Evolutionary conservation across 1,284 basidiomycete species (phyloP), one percentile per base, ranked within the genome.

Genomic region (Apiotrichum porosum): DNA sequence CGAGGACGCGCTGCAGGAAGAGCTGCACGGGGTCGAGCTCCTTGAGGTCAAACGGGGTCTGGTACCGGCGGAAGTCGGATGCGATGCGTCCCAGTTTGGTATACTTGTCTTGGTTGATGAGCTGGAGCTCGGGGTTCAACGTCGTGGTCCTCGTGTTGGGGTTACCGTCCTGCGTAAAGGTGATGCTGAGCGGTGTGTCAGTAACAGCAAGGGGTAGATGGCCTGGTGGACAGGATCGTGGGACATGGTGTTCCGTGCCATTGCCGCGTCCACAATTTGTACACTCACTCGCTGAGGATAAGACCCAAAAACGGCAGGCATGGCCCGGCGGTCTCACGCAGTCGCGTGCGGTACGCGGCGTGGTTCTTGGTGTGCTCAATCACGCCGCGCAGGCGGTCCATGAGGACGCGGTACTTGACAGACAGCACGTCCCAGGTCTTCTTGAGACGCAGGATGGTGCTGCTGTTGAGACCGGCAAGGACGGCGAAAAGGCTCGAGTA

Each of bases 401-500:
- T 78, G 57, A 87, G 82, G 14, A 79, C 59, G 56, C 83, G 83
- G 69, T 88, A 87, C 76, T 97, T 97, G 63, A 86, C 81, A 2
- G 87, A 79, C 35, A 98, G 76, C 68, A 88, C 88, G 60, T 79
- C 77, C 95, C 95, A 98, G 3, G 95, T 97, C 42, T 91, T 82
- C 65, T 92, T 91, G 55, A 98, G 75, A 10, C 95, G 82, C 56
- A 88, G 82, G 55, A 99, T 92, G 6, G 92, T 91, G 26, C 92
- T 88, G 9, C 89, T 92, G 63, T 97, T 97, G 44, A 98, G 78
- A 3, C 92, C 95, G 4, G 92, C 94, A 10, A 95, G 83, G 47
- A 99, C 90, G 24, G 94, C 91, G 63, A 91, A 90, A 83, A 97
- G 87, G 13, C 86, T 88, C 13, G 92, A 94, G 73, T 90, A 98